phyloP scores from a whole-genome alignment of 1,284 basidiomycete genomes.

The Ganoderma sinense region DNA sequence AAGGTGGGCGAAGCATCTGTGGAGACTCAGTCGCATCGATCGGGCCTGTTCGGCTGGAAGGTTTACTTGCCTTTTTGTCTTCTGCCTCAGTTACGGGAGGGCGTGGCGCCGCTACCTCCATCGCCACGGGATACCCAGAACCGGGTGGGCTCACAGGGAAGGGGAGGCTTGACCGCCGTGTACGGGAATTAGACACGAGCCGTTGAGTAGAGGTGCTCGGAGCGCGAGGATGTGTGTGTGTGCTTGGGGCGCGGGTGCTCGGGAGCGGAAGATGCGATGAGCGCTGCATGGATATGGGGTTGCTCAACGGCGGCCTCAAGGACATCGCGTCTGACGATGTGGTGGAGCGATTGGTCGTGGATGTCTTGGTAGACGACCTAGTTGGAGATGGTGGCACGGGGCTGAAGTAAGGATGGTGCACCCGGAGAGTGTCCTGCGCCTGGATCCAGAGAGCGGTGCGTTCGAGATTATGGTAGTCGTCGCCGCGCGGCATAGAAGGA shows the following conservation, averaged over 20 bases:
- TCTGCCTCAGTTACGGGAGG: slow-evolving; percentile 15
- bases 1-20: slow-evolving; percentile 19
- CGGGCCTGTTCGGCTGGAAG: slow-evolving; percentile 3
- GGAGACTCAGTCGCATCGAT: slow-evolving; percentile 15
- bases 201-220: slow-evolving; percentile 15
- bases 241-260: slow-evolving; percentile 4
- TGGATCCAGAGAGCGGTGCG: slow-evolving; percentile 33
- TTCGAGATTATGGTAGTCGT: slow-evolving; percentile 25
- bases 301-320: slow-evolving; percentile 18
- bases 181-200: slow-evolving; percentile 14
- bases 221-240: slow-evolving; percentile 16
- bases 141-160: slow-evolving; percentile 40
- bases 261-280: background rate
- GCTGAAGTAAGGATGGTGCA: slow-evolving; percentile 22
- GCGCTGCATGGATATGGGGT: slow-evolving; percentile 15
- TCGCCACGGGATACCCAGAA: slow-evolving; percentile 34
- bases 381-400: slow-evolving; percentile 23
- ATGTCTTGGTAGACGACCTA: slow-evolving; percentile 25
- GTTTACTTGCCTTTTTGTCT: slow-evolving; percentile 23
- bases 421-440: slow-evolving; percentile 22
- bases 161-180: slow-evolving; percentile 26
- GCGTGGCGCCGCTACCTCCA: slow-evolving; percentile 33
- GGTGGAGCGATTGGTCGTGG: slow-evolving; percentile 32
- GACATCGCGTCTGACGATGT: slow-evolving; percentile 29
- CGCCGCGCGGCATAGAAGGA: slow-evolving; percentile 23